Percentiles rank a stretch among this genome's conserved stretches.
Conservation (phyloP, 768 basidiomycete species). For the Boletus barrowsii region DNA sequence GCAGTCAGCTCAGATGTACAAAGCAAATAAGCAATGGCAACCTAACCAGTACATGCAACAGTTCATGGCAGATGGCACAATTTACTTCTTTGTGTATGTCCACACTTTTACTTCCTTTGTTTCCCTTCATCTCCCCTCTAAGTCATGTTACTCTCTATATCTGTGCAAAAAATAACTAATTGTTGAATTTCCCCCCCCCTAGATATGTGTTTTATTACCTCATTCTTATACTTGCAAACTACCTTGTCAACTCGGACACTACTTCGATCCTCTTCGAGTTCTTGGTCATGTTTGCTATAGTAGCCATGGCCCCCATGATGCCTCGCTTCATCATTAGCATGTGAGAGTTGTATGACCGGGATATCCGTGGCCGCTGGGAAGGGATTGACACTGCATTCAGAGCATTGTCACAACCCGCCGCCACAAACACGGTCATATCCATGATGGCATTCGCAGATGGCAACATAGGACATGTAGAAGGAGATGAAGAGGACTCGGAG, state of each 20-base stretch:
- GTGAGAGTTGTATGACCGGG: neutral
- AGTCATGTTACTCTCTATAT: too few relatives aligned
- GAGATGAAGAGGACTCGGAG: neutral
- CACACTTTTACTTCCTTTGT: constrained; percentile 17
- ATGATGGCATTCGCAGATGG: neutral
- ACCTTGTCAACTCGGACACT: too few relatives aligned
- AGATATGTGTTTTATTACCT: neutral
- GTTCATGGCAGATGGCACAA: neutral
- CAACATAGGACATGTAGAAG: neutral
- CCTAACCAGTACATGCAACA: neutral
- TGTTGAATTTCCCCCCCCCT: neutral
- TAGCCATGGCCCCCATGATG: neutral
- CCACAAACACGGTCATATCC: neutral
- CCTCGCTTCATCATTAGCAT: neutral
- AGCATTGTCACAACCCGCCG: neutral
- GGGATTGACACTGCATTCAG: neutral
- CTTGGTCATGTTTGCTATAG: neutral
- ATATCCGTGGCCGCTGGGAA: neutral
- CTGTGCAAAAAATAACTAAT: too few relatives aligned
- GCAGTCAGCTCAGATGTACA: neutral
- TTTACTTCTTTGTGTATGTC: constrained; percentile 11
- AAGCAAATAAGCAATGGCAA: neutral
- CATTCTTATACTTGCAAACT: neutral
- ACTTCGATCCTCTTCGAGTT: neutral
- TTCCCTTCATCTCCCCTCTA: too few relatives aligned